Percentiles rank a stretch among this genome's conserved stretches.
phyloP scores from a whole-genome alignment of 2,329 filamentous ascomycete species.

The Diaporthe amygdali region DNA sequence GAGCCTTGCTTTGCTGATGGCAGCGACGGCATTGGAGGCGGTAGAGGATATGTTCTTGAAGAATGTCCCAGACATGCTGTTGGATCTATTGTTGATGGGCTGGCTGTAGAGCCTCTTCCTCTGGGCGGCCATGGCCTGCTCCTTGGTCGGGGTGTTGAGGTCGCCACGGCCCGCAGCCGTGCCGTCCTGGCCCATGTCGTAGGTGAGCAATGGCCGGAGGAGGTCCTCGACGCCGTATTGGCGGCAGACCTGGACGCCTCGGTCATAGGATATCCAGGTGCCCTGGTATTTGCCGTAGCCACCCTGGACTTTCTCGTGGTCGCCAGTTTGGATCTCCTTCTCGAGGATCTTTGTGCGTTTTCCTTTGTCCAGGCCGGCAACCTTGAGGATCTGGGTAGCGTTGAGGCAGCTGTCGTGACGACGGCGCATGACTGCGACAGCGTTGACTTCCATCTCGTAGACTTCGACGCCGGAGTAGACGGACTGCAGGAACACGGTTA shows the following conservation, averaged over 20 bases:
- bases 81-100: conserved; percentile 70
- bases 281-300: conserved; percentile 99
- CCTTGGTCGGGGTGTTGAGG: conserved; percentile 95
- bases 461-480: conserved; percentile 96
- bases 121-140: conserved; percentile 96
- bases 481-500: conserved; percentile 53
- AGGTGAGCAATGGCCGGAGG: conserved; percentile 75
- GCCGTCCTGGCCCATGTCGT: conserved; percentile 81
- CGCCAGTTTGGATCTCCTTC: conserved; percentile 94
- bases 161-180: conserved; percentile 73
- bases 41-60: conserved; percentile 97
- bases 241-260: conserved; percentile 89
- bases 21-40: conserved; percentile 89
- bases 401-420: conserved; percentile 96
- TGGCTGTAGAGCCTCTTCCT: conserved; percentile 90
- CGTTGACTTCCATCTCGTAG: conserved; percentile 98
- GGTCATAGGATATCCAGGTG: conserved; percentile 95
- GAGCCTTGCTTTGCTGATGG: conserved; percentile 94
- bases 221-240: conserved; percentile 79
- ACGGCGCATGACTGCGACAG: conserved; percentile 92
- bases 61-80: conserved; percentile 80
- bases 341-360: conserved; percentile 97
- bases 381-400: conserved; percentile 97
- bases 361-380: conserved; percentile 95
- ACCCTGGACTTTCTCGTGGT: conserved; percentile 98